A percentile compares a stretch with the other conserved stretches of the same genome.
These are phyloP conservation scores for Elongisporangium senticosum DNA, from an alignment of 352 stramenopile genomes.

Conservation along the genomic window DNA sequence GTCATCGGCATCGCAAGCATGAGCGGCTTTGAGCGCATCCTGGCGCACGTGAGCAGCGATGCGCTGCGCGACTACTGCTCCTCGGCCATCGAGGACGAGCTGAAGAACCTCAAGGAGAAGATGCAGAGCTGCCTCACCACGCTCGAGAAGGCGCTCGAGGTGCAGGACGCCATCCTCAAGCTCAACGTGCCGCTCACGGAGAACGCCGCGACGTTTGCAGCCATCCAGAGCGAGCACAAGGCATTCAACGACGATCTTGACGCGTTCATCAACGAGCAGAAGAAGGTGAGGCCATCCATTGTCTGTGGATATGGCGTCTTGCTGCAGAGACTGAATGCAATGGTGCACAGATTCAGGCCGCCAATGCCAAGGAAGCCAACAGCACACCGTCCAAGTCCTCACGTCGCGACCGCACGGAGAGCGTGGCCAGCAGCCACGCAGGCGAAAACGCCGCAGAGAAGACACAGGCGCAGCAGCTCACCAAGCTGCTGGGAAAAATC, in stretches of 20 bases:
- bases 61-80: constrained; percentile 70
- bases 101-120: constrained; percentile 47
- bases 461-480: constrained; percentile 16
- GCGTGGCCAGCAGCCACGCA: constrained; percentile 16
- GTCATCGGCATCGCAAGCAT: constrained; percentile 14
- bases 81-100: constrained; percentile 71
- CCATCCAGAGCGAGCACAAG: constrained; percentile 52
- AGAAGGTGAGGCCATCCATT: constrained; percentile 15
- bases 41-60: constrained; percentile 60
- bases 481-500: constrained; percentile 46
- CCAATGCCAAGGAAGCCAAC: constrained; percentile 12
- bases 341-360: constrained; percentile 27
- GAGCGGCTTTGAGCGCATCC: constrained; percentile 71
- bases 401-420: constrained; percentile 16
- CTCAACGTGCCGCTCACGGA: constrained; percentile 57
- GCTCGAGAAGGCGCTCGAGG: constrained; percentile 52
- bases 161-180: constrained; percentile 55
- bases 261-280: constrained; percentile 53
- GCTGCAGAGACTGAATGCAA: neutral
- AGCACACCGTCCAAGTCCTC: constrained; percentile 2
- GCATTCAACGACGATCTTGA: constrained; percentile 39
- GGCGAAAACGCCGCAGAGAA: constrained; percentile 3
- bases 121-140: constrained; percentile 52
- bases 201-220: constrained; percentile 41
- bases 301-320: neutral